A percentile compares a stretch with the other conserved stretches of the same genome.
These are phyloP conservation scores for Trichoderma hamatum DNA, from an alignment of 2,329 filamentous ascomycete genomes.

Conservation along the genomic window DNA sequence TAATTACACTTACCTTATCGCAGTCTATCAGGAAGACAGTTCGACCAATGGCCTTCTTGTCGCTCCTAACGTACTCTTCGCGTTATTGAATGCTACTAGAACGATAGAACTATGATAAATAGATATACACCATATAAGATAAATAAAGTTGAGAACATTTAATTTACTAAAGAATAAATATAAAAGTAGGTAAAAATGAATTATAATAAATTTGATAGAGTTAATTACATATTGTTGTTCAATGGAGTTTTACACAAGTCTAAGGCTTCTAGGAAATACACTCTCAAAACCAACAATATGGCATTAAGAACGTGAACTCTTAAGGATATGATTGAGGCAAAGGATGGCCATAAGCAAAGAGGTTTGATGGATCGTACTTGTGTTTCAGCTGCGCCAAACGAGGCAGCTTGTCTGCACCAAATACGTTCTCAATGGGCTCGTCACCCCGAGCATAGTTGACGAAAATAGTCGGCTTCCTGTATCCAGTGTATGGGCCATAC, in stretches of 20 bases:
- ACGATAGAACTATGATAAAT: too few species aligned
- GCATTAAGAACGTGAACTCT: neutral
- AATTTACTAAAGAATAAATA: neutral
- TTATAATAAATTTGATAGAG: neutral
- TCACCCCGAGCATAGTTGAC: slow-evolving; percentile 15
- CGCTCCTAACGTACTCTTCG: too few species aligned
- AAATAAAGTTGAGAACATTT: neutral
- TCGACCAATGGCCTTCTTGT: too few species aligned
- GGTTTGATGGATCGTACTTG: neutral
- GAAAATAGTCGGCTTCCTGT: slow-evolving; percentile 3
- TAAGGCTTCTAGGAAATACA: neutral
- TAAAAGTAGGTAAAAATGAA: neutral
- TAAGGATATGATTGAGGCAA: neutral
- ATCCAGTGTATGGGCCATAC: neutral
- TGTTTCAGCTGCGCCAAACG: neutral
- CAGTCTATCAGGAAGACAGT: too few species aligned
- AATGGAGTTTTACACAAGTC: neutral
- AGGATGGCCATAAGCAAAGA: neutral
- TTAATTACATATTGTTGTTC: neutral
- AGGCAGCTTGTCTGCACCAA: neutral
- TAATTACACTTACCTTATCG: too few species aligned
- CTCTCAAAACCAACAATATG: neutral
- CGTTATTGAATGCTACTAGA: too few species aligned
- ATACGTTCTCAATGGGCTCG: slow-evolving; percentile 12
- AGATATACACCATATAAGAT: too few species aligned